Evolutionary conservation across 108 stramenopile genomes (phyloP), one percentile per base, ranked within the genome.

Genomic region (Fistulifera solaris): DNA sequence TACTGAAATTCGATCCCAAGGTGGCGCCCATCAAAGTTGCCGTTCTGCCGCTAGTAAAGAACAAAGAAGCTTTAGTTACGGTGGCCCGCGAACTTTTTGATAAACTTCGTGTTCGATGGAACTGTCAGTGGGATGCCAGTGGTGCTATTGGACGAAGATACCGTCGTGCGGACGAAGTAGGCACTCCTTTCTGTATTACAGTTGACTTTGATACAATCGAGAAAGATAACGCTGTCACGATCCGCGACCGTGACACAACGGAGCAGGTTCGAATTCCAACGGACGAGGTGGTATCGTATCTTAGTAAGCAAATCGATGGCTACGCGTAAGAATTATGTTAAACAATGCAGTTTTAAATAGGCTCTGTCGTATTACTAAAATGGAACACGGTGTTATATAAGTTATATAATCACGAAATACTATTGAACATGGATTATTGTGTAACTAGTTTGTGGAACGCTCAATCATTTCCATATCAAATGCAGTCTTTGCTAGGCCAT

Each of bases 171-270:
- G 96, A 97, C 69, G 92, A 97, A 63, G 72, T 93, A 17, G 98
- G 98, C 35, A 94, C 94, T 10, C 98, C 98, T 7, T 94, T 87
- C 61, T 97, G 96, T 64, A 78, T 98, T 26, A 99, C 98, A 1
- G 84, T 99, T 13, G 98, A 99, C 58, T 97, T 95, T 67, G 95
- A 97, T 52, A 93, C 95, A 12, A 72, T 97, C 53, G 93, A 96
- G 61, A 63, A 79, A 15, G 90, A 96, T 62, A 83, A 77, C 54
- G 75, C 67, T 10, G 96, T 99, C 13, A 99, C 98, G 0, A 73
- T 99, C 19, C 75, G 98, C 26, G 93, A 95, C 53, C 76, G 98
- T 26, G 98, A 99, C 61, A 80, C 82, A 18, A 97, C 90, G 17
- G 86, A 94, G 59, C 98, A 99, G 78, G 70, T 87, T 5, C 83